Evolutionary conservation across 2,329 filamentous ascomycete species (phyloP).

Genomic region (Endocalyx cinctus): DNA sequence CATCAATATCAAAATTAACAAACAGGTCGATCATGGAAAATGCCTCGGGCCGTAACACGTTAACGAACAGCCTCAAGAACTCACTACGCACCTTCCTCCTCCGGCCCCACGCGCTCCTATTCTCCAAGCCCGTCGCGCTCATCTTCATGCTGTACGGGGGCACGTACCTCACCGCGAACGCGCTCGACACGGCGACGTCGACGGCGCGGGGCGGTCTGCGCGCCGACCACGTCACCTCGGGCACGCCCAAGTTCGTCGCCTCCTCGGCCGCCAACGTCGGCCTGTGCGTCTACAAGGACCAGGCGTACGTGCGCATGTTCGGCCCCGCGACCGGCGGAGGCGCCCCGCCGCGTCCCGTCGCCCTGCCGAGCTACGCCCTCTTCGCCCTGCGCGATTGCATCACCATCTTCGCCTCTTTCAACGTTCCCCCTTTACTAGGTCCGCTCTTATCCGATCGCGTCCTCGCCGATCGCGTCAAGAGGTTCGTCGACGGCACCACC

Average conservation of each 20-base stretch:
- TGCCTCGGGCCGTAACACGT: slow-evolving; percentile 62
- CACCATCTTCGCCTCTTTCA: slow-evolving; percentile 90
- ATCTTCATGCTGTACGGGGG: slow-evolving; percentile 76
- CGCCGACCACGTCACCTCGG: slow-evolving; percentile 63
- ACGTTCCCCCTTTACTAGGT: slow-evolving; percentile 74
- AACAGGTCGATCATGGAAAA: slow-evolving; percentile 76
- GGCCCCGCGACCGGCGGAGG: no score
- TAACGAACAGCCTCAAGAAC: slow-evolving; percentile 53
- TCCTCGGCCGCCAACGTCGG: slow-evolving; percentile 80
- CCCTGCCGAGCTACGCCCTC: slow-evolving; percentile 66
- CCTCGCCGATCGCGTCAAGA: slow-evolving; percentile 48
- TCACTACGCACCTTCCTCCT: slow-evolving; percentile 54
- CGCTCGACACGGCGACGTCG: slow-evolving; percentile 73
- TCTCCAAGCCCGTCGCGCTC: slow-evolving; percentile 63
- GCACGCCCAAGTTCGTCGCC: slow-evolving; percentile 74
- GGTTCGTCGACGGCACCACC: slow-evolving; percentile 47
- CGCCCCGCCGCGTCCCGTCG: slow-evolving; percentile 51
- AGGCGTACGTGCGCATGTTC: slow-evolving; percentile 78
- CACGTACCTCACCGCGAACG: slow-evolving; percentile 86
- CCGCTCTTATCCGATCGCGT: slow-evolving; percentile 58
- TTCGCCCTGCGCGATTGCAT: slow-evolving; percentile 81
- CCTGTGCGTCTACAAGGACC: slow-evolving; percentile 86
- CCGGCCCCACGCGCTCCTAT: slow-evolving; percentile 57
- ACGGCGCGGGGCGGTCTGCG: slow-evolving; percentile 54
- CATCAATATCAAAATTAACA: no score